Percentiles rank a stretch among this genome's conserved stretches.
These are phyloP conservation scores for Saturnispora kantuleensis DNA, from an alignment of 805 yeast species.

Conservation along the genomic window DNA sequence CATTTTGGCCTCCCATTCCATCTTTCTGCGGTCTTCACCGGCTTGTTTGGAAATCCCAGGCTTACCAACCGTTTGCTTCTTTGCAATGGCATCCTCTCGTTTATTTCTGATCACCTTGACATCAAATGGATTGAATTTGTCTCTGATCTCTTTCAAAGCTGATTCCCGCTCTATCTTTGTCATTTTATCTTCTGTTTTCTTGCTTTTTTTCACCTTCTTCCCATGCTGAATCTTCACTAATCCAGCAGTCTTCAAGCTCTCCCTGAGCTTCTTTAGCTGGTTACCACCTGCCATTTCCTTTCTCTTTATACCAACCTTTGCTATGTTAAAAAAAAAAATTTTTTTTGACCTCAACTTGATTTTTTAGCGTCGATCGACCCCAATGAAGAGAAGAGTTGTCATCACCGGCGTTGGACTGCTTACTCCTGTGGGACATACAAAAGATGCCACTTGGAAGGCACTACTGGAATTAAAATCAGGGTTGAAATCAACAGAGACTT, in stretches of 20 bases:
- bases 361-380: conserved; percentile 1
- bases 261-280: conserved; percentile 75
- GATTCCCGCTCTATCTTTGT: conserved; percentile 59
- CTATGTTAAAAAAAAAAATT: not conserved
- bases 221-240: conserved; percentile 80
- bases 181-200: conserved; percentile 49
- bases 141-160: conserved; percentile 53
- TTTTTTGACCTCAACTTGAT: not conserved
- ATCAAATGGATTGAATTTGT: conserved; percentile 87
- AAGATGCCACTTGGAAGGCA: conserved; percentile 40
- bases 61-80: conserved; percentile 46
- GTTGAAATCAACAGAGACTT: conserved; percentile 40
- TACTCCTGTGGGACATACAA: conserved; percentile 78
- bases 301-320: not conserved
- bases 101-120: conserved; percentile 60
- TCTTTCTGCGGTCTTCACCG: conserved; percentile 54
- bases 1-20: conserved; percentile 56
- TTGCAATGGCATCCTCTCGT: conserved; percentile 36
- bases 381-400: conserved; percentile 50
- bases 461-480: conserved; percentile 49
- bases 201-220: conserved; percentile 39
- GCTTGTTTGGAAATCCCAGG: conserved; percentile 62
- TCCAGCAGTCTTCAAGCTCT: conserved; percentile 66
- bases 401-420: conserved; percentile 86
- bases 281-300: conserved; percentile 65